These are phyloP conservation scores for Aspergillus melleus DNA, from an alignment of 2,329 filamentous ascomycete genomes.

Conservation along the genomic window DNA sequence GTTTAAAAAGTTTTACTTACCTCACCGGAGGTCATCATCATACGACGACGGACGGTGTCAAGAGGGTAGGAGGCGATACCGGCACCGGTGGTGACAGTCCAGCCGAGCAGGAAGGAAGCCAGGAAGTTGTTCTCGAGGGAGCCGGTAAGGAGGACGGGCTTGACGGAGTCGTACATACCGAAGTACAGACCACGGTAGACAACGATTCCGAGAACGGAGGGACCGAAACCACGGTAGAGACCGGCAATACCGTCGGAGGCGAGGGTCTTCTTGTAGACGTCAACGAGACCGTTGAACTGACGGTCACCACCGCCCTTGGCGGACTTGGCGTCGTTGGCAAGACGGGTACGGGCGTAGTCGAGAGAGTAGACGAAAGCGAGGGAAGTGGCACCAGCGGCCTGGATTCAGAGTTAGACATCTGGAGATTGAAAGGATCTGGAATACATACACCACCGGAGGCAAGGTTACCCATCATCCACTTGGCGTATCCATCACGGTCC, in stretches of 20 bases:
- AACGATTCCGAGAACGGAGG: constrained; percentile 97
- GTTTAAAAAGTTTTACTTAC: constrained; percentile 43
- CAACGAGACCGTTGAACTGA: constrained; percentile 99
- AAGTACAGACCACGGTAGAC: constrained; percentile 99
- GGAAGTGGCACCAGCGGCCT: constrained; percentile 98
- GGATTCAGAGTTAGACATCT: constrained; percentile 11
- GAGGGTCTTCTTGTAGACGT: constrained; percentile 99
- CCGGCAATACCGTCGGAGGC: constrained; percentile 97
- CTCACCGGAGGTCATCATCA: constrained; percentile 98
- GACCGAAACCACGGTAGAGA: constrained; percentile 99
- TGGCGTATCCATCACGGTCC: constrained; percentile 95
- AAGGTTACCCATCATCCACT: constrained; percentile 99
- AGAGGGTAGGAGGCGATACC: constrained; percentile 99
- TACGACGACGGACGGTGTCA: constrained; percentile 99
- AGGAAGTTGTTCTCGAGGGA: constrained; percentile 97
- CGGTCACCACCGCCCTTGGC: constrained; percentile 92
- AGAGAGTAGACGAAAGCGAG: constrained; percentile 99
- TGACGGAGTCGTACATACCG: constrained; percentile 99
- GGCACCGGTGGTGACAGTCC: constrained; percentile 99
- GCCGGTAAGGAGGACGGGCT: constrained; percentile 94
- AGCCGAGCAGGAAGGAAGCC: constrained; percentile 97
- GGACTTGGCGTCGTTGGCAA: constrained; percentile 99
- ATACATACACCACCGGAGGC: constrained; percentile 96
- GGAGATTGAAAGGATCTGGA: neutral
- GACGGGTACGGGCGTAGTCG: constrained; percentile 99